Evolutionary conservation across 2,329 filamentous ascomycete species (phyloP), one percentile per base, ranked within the genome.

Genomic region (Ascochyta koolunga): DNA sequence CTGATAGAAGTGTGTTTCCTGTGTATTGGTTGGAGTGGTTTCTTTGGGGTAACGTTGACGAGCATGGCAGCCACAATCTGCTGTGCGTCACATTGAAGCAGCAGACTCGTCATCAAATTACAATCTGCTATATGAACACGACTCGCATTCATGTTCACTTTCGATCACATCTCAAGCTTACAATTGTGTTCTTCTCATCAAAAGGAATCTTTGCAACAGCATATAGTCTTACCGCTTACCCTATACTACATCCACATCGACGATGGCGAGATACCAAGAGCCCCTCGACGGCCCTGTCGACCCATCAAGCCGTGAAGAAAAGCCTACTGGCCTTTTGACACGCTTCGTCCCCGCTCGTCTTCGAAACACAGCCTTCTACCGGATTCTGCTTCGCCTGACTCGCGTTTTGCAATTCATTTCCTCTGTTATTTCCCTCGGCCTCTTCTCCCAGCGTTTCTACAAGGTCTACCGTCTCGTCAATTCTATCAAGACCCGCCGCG

Each of bases 351-450:
- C 69, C 19, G 56, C 60, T 4, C 62, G 50, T 13, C 52, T 71
- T 37, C 68, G 65, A 43, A 43, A 62, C 25, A 52, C 47, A 1
- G 24, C 56, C 5, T 50, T 67, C 49, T 72, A 70, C 58, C 60
- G 61, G 24, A 60, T 53, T 51, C 55, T 77, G 39, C 69, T 78
- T 18, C 71, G 72, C 44, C 38, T 75, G n/a, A 66, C 72, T 1
- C 77, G 77, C 42, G 56, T 77, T 32, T 58, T 79, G n/a, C 77
- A 80, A 58, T 77, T 80, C 61, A 58, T 79, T 41, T 79, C 76
- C n/a, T 62, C 77, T 8, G 57, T 74, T 48, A 68, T 76, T 55
- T 79, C 78, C 3, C 71, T 80, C 22, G 74, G 73, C 36, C 56
- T 79, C 58, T 80, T 80, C 71, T 75, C 74, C n/a, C 56, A 61